Percentiles rank a stretch among this genome's conserved stretches.
phyloP scores from a whole-genome alignment of 345 rosid genomes.

The Camelina sativa region DNA sequence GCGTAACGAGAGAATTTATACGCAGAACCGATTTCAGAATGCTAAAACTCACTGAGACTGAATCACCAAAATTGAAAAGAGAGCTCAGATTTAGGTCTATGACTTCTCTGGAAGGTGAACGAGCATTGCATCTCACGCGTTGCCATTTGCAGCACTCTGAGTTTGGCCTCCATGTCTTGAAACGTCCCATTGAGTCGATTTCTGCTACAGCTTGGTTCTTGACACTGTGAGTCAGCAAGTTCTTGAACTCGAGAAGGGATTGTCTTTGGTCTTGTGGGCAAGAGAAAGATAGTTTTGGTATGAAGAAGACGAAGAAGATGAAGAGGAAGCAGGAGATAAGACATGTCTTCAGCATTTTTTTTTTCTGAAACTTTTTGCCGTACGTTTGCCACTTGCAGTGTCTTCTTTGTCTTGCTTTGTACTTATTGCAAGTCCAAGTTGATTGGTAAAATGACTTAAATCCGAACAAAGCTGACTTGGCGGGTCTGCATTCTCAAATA shows the following conservation, averaged over 20 bases:
- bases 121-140: constrained; percentile 20
- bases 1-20: constrained; percentile 17
- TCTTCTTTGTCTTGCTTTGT: neutral
- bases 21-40: constrained; percentile 31
- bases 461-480: neutral
- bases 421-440: neutral
- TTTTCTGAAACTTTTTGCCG: neutral
- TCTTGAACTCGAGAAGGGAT: constrained; percentile 38
- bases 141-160: constrained; percentile 42
- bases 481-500: neutral
- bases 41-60: constrained; percentile 23
- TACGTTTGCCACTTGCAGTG: neutral
- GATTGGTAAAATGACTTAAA: constrained; percentile 11
- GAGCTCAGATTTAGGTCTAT: neutral
- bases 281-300: constrained; percentile 24
- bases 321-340: constrained; percentile 6
- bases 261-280: constrained; percentile 32
- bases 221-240: constrained; percentile 5
- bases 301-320: constrained; percentile 3
- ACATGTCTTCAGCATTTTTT: constrained; percentile 19
- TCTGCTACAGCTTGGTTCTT: neutral
- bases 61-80: neutral
- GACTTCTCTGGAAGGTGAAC: constrained; percentile 16
- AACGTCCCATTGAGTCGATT: neutral
- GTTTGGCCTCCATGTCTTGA: constrained; percentile 37